Evolutionary conservation across 805 yeast species (phyloP).

Genomic region (Saturnispora saitoi): DNA sequence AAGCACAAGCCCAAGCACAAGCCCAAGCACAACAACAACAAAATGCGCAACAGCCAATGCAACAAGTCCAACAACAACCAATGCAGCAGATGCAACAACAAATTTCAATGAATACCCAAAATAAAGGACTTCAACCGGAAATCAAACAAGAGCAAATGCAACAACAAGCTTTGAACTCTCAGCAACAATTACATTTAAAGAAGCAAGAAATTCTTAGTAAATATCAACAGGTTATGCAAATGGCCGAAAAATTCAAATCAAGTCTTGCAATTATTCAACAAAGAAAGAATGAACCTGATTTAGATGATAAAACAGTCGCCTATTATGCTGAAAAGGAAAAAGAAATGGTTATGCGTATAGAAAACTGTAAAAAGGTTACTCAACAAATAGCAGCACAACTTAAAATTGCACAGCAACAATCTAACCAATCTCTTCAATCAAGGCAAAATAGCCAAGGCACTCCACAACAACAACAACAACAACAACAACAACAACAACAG

Average conservation of each 20-base stretch:
- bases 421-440: constrained; percentile 12
- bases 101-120: constrained; percentile 4
- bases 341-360: constrained; percentile 37
- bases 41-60: too few species aligned
- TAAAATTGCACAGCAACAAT: constrained; percentile 20
- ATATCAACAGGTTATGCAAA: constrained; percentile 36
- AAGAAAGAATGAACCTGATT: constrained; percentile 35
- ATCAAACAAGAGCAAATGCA: background rate
- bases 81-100: background rate
- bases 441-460: constrained; percentile 1
- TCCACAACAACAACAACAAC: constrained; percentile 16
- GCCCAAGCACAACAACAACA: background rate
- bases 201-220: constrained; percentile 28
- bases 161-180: constrained; percentile 15
- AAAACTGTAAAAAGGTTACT: constrained; percentile 36
- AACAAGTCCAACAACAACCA: background rate
- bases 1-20: background rate
- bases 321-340: constrained; percentile 41
- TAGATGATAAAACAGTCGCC: constrained; percentile 38
- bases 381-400: constrained; percentile 39
- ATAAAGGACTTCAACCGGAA: constrained; percentile 8
- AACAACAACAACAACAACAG: constrained; percentile 16
- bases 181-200: constrained; percentile 21
- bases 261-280: constrained; percentile 44
- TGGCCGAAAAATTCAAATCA: constrained; percentile 41